These are phyloP conservation scores for Pythium oligandrum DNA, from an alignment of 352 stramenopile species.

Conservation along the genomic window DNA sequence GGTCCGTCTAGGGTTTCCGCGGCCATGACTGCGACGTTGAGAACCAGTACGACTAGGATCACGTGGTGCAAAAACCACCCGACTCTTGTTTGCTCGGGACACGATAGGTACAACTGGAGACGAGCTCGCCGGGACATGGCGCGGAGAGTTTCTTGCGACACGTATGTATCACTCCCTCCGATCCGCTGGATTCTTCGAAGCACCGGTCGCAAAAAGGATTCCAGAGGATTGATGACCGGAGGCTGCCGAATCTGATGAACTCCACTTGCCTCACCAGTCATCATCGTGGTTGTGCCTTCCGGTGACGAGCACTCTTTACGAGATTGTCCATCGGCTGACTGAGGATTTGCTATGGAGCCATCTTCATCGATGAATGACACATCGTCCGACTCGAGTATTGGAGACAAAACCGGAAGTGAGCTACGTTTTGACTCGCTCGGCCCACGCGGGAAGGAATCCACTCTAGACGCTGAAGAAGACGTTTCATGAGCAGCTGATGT, in stretches of 20 bases:
- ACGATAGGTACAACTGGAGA: conserved; percentile 33
- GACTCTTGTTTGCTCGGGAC: conserved; percentile 33
- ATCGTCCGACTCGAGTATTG: conserved; percentile 21
- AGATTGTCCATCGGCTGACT: too few relatives aligned
- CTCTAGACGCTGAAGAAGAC: too few relatives aligned
- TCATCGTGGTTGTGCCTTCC: too few relatives aligned
- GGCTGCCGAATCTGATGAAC: too few relatives aligned
- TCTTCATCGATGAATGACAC: conserved; percentile 2
- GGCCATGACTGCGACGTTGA: conserved; percentile 37
- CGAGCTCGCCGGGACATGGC: conserved; percentile 26
- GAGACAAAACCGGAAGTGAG: not conserved
- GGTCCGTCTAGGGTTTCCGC: conserved; percentile 49
- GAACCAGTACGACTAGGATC: conserved; percentile 27
- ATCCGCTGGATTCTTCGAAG: not conserved
- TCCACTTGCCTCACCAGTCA: too few relatives aligned
- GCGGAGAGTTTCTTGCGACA: conserved; percentile 17
- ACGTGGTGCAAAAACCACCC: conserved; percentile 35
- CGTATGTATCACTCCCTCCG: conserved; percentile 8
- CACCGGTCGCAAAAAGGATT: not conserved
- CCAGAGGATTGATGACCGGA: not conserved
- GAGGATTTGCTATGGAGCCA: not conserved
- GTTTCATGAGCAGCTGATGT: too few relatives aligned
- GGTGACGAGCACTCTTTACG: too few relatives aligned
- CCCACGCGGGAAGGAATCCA: too few relatives aligned
- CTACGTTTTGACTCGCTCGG: too few relatives aligned